Evolutionary conservation across 176 grass and related monocot species (phyloP).

Genomic region (Triticum turgidum): DNA sequence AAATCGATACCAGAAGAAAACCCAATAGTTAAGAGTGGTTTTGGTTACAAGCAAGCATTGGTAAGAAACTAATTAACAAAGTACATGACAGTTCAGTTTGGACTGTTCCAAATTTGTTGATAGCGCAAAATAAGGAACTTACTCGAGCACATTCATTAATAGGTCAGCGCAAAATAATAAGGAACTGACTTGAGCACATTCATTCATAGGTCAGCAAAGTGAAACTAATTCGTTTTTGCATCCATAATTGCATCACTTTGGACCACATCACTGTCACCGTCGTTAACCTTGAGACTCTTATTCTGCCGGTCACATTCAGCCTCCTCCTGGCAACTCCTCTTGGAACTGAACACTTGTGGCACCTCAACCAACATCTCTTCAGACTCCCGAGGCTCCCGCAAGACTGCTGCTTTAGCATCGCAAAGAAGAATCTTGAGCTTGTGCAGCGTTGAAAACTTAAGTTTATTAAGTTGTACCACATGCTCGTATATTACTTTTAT

Average conservation of each 20-base stretch:
- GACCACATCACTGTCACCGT: not conserved
- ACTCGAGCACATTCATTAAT: too few relatives aligned
- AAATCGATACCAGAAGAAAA: too few relatives aligned
- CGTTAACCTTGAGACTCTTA: not conserved
- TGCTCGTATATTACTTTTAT: not conserved
- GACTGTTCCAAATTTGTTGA: too few relatives aligned
- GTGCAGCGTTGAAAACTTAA: not conserved
- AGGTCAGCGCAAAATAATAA: too few relatives aligned
- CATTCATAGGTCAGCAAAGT: too few relatives aligned
- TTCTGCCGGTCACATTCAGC: not conserved
- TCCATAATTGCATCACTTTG: not conserved
- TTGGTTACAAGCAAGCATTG: too few relatives aligned
- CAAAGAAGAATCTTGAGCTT: not conserved
- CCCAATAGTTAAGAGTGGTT: too few relatives aligned
- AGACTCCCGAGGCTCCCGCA: not conserved
- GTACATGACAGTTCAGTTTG: too few relatives aligned
- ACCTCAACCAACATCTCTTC: not conserved
- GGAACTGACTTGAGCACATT: too few relatives aligned
- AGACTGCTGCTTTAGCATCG: not conserved
- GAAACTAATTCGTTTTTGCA: too few relatives aligned
- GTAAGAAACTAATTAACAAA: too few relatives aligned
- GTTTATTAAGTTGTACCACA: not conserved
- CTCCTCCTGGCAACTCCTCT: not conserved
- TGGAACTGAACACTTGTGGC: not conserved
- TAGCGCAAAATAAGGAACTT: too few relatives aligned